Evolutionary conservation across 2,329 filamentous ascomycete species (phyloP).

Genomic region (Pyrenophora teres): DNA sequence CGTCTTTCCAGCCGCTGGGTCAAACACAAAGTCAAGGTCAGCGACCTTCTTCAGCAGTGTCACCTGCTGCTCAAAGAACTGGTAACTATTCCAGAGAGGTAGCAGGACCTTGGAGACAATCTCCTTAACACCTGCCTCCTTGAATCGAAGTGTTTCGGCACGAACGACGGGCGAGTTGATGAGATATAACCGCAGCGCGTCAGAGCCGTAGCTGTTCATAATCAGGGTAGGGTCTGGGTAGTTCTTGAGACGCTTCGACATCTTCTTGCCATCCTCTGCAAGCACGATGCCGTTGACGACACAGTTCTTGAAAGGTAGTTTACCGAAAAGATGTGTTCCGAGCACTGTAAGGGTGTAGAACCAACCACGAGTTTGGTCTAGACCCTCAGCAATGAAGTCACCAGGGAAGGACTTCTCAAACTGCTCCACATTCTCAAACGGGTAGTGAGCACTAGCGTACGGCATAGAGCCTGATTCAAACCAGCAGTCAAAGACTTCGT

Average conservation of each 20-base stretch:
- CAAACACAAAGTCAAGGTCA: conserved; percentile 75
- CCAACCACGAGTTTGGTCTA: conserved; percentile 95
- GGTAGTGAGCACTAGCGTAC: conserved; percentile 88
- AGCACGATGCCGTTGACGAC: conserved; percentile 96
- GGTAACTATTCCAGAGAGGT: conserved; percentile 94
- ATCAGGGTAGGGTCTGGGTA: conserved; percentile 86
- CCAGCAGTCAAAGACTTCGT: conserved; percentile 96
- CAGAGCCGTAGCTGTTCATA: conserved; percentile 86
- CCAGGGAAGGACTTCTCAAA: conserved; percentile 84
- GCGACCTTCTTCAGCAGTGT: conserved; percentile 84
- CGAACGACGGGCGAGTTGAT: conserved; percentile 96
- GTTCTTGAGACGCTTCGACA: conserved; percentile 97
- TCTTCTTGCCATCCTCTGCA: conserved; percentile 96
- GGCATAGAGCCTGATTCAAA: conserved; percentile 97
- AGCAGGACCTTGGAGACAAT: conserved; percentile 90
- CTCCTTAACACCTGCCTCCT: conserved; percentile 90
- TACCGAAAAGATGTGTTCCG: conserved; percentile 83
- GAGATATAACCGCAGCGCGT: conserved; percentile 90
- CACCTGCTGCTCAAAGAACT: conserved; percentile 92
- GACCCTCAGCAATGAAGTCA: conserved; percentile 91
- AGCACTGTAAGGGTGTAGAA: conserved; percentile 92
- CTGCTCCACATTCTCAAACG: conserved; percentile 83
- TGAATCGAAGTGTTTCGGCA: conserved; percentile 88
- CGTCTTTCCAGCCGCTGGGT: conserved; percentile 72
- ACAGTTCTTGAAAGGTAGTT: conserved; percentile 89